Evolutionary conservation across 2,329 filamentous ascomycete species (phyloP), one percentile per base, ranked within the genome.

Genomic region (Stagonosporopsis cucurbitacearum): DNA sequence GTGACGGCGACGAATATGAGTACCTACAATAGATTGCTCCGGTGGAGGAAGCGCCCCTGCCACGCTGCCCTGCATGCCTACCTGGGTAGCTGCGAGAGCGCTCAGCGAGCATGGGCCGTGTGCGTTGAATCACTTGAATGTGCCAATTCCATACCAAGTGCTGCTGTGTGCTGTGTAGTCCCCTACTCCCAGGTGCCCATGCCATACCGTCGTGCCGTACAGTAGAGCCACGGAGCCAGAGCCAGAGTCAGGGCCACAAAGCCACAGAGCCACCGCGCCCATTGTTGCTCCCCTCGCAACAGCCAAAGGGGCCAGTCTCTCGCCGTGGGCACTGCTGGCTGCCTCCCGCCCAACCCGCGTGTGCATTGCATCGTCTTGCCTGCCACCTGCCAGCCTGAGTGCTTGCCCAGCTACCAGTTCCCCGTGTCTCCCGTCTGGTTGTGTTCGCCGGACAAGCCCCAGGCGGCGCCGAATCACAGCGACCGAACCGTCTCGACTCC

Each of bases 391-490:
- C n/a, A n/a, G n/a, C n/a, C n/a, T n/a, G n/a, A n/a, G n/a, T n/a
- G n/a, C n/a, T n/a, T n/a, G n/a, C n/a, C n/a, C n/a, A n/a, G n/a
- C n/a, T n/a, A n/a, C n/a, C n/a, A n/a, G n/a, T n/a, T n/a, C n/a
- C n/a, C n/a, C n/a, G n/a, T n/a, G n/a, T n/a, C n/a, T n/a, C 35
- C 30, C 35, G 13, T 26, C 30, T 36, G 36, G 23, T 8, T 35
- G 37, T 39, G 48, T 46, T 45, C 51, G 26, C 51, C 45, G 49
- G 51, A 44, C 51, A 37, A 44, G 51, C 47, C 53, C 54, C 52
- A 50, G 39, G 53, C 49, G 50, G 41, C 57, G 58, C 57, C 62
- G 56, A 54, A 61, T 51, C 54, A 46, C 63, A 59, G 58, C 66
- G 59, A 59, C 59, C 66, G 56, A 59, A 41, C 41, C 57, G 57